These are phyloP conservation scores for Lachnellula subtilissima DNA, from an alignment of 2,329 filamentous ascomycete genomes.

Conservation along the genomic window DNA sequence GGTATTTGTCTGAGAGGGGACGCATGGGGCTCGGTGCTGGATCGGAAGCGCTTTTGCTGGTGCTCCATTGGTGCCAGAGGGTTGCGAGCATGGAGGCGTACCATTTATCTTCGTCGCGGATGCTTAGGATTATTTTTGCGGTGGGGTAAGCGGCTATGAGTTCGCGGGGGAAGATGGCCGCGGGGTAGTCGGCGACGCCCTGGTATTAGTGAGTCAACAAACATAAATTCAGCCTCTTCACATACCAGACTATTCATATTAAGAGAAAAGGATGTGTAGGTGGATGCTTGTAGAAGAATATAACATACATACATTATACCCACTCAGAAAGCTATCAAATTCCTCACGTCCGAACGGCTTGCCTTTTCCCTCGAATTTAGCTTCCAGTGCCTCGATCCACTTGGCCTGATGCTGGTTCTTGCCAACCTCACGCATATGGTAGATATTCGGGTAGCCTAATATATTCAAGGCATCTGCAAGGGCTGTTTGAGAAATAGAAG, in stretches of 20 bases:
- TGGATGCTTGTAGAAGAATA: neutral
- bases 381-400: conserved; percentile 8
- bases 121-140: conserved; percentile 18
- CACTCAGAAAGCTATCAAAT: conserved; percentile 8
- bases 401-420: conserved; percentile 7
- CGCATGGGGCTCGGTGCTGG: neutral
- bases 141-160: conserved; percentile 18
- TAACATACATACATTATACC: conserved; percentile 2
- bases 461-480: conserved; percentile 9
- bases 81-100: conserved; percentile 8
- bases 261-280: too few species aligned
- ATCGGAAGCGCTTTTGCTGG: neutral
- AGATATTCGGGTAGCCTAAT: conserved; percentile 6
- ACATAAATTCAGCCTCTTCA: too few species aligned
- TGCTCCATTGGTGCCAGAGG: conserved; percentile 3
- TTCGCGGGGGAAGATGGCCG: conserved; percentile 29
- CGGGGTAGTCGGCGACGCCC: conserved; percentile 31
- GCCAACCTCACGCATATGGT: conserved; percentile 11
- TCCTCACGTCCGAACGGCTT: conserved; percentile 4
- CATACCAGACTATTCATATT: too few species aligned
- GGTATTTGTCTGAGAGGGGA: neutral
- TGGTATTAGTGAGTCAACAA: neutral
- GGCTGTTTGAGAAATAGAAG: neutral
- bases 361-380: conserved; percentile 6
- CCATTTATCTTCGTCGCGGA: conserved; percentile 17